phyloP scores from a whole-genome alignment of 306 rosid genomes.

The Cicer judaicum region DNA sequence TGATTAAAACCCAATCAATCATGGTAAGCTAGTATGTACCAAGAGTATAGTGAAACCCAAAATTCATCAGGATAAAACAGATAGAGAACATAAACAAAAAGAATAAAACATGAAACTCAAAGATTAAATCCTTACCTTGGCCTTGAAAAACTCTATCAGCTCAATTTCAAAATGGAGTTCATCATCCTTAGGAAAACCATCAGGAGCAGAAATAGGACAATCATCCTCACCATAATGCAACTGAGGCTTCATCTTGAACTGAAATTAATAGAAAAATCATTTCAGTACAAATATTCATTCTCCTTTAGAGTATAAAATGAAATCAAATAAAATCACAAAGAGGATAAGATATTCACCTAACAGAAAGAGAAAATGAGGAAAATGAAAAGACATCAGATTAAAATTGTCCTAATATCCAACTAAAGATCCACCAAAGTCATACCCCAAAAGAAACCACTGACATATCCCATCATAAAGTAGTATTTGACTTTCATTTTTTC shows the following conservation, averaged over 20 bases:
- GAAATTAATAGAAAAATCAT: constrained; percentile 42
- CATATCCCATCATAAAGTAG: constrained; percentile 8
- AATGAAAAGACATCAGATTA: constrained; percentile 15
- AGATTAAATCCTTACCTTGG: constrained; percentile 69
- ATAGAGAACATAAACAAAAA: constrained; percentile 1
- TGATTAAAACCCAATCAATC: constrained; percentile 9
- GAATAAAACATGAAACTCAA: constrained; percentile 33
- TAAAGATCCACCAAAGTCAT: constrained; percentile 22
- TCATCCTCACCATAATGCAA: constrained; percentile 91
- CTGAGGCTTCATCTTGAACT: constrained; percentile 94
- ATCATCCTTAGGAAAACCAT: constrained; percentile 81
- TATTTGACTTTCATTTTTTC: constrained; percentile 27
- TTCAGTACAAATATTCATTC: neutral
- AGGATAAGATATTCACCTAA: constrained; percentile 2
- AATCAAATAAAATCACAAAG: constrained; percentile 25
- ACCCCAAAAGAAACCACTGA: constrained; percentile 21
- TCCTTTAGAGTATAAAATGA: constrained; percentile 12
- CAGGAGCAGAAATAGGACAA: constrained; percentile 77
- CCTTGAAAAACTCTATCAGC: constrained; percentile 86
- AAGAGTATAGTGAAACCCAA: constrained; percentile 7
- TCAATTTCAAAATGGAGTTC: constrained; percentile 97
- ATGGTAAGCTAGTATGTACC: constrained; percentile 3
- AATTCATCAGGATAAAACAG: constrained; percentile 25
- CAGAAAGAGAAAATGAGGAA: constrained; percentile 11
- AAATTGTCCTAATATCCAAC: constrained; percentile 27